Evolutionary conservation across 139 green algal genomes (phyloP).

Genomic region (Chlamydomonas sp.): DNA sequence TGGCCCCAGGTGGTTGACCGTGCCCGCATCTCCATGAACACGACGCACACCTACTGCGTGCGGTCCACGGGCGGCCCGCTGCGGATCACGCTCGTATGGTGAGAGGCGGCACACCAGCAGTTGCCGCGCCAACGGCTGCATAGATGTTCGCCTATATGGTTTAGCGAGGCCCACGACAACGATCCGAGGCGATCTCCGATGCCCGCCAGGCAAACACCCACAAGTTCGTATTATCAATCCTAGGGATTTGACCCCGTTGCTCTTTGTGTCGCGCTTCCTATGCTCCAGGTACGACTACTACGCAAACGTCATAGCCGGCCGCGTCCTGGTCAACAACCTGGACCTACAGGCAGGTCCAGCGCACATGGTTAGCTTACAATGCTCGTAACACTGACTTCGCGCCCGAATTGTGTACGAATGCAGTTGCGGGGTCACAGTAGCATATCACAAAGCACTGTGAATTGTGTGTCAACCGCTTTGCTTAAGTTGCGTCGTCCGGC

Average conservation of each 20-base stretch:
- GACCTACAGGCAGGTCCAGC: slow-evolving; percentile 69
- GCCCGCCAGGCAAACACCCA: no score
- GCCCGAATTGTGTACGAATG: no score
- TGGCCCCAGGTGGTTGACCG: slow-evolving; percentile 54
- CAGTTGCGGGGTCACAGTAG: no score
- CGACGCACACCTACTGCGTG: slow-evolving; percentile 77
- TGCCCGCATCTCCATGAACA: slow-evolving; percentile 38
- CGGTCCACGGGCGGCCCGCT: slow-evolving; percentile 65
- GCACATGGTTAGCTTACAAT: neutral
- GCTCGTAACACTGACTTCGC: no score
- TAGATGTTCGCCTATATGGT: no score
- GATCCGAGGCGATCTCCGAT: neutral
- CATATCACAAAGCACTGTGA: no score
- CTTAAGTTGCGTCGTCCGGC: no score
- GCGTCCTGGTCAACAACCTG: slow-evolving; percentile 88
- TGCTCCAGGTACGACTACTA: slow-evolving; percentile 32
- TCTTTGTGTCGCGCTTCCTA: neutral
- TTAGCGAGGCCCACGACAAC: no score
- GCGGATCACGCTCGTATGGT: slow-evolving; percentile 82
- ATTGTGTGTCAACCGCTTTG: no score
- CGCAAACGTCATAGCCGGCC: slow-evolving; percentile 10
- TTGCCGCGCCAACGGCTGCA: no score
- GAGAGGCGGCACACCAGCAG: slow-evolving; percentile 36
- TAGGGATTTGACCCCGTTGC: slow-evolving; percentile 25
- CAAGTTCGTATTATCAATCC: slow-evolving; percentile 3